phyloP scores from a whole-genome alignment of 2,329 filamentous ascomycete genomes.

The Claviceps maximensis region DNA sequence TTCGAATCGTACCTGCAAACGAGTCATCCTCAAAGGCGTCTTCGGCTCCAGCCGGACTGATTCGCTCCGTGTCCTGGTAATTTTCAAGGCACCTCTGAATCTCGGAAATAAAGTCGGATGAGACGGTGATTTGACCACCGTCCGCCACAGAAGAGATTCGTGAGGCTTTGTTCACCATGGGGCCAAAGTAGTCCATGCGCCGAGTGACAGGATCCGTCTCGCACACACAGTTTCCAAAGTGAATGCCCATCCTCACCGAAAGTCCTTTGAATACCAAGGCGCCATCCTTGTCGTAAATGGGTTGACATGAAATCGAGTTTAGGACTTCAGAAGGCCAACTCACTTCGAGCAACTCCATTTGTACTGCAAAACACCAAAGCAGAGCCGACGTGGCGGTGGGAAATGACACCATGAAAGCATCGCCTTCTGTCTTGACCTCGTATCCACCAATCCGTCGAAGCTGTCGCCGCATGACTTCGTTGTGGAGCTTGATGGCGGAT shows the following conservation, averaged over 20 bases:
- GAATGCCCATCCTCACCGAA: slow-evolving; percentile 93
- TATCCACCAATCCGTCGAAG: slow-evolving; percentile 89
- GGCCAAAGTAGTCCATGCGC: slow-evolving; percentile 98
- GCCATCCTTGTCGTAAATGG: slow-evolving; percentile 69
- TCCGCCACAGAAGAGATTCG: slow-evolving; percentile 91
- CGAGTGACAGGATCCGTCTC: slow-evolving; percentile 92
- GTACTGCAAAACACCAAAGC: slow-evolving; percentile 92
- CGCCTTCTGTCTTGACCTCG: slow-evolving; percentile 98
- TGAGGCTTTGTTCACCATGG: slow-evolving; percentile 96
- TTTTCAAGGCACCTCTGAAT: slow-evolving; percentile 83
- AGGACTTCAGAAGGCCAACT: slow-evolving; percentile 90
- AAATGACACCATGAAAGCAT: slow-evolving; percentile 99
- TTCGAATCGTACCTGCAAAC: slow-evolving; percentile 63
- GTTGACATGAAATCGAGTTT: slow-evolving; percentile 71
- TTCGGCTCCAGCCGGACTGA: slow-evolving; percentile 54
- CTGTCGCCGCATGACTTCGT: slow-evolving; percentile 90
- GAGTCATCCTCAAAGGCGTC: slow-evolving; percentile 58
- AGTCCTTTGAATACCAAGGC: slow-evolving; percentile 86
- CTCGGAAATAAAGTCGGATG: slow-evolving; percentile 91
- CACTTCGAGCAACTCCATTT: slow-evolving; percentile 74
- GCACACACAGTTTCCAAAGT: slow-evolving; percentile 88
- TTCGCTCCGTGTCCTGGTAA: slow-evolving; percentile 72
- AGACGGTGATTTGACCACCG: slow-evolving; percentile 92
- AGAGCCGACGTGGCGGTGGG: slow-evolving; percentile 88
- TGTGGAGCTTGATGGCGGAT: slow-evolving; percentile 93